A percentile compares a stretch with the other conserved stretches of the same genome.
These are phyloP conservation scores for Nothophoma quercina DNA, from an alignment of 2,329 filamentous ascomycete species.

Conservation along the genomic window DNA sequence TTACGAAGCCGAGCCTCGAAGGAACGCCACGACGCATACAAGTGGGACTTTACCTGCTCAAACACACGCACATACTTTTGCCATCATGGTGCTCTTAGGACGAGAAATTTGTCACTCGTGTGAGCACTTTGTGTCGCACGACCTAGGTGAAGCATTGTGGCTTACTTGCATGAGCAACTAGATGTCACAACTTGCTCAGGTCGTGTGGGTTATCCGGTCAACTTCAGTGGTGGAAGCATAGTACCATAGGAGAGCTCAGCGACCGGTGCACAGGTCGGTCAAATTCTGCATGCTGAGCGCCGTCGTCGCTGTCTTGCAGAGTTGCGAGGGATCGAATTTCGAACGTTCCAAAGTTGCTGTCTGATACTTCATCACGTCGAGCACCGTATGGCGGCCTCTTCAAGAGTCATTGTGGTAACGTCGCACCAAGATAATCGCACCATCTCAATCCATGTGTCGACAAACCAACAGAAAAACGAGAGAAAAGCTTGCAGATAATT, in stretches of 20 bases:
- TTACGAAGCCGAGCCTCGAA: not conserved
- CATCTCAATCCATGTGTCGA: too few species aligned
- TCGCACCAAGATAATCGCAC: too few species aligned
- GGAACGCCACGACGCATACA: not conserved
- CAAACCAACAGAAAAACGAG: too few species aligned
- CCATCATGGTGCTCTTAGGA: not conserved
- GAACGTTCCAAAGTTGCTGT: too few species aligned
- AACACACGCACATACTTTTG: conserved; percentile 1
- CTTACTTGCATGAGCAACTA: not conserved
- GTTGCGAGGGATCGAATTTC: too few species aligned
- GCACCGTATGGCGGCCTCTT: too few species aligned
- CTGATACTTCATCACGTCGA: too few species aligned
- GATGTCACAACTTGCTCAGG: not conserved
- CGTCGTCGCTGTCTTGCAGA: not conserved
- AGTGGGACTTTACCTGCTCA: conserved; percentile 10
- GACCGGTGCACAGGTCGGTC: too few species aligned
- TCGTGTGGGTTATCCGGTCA: not conserved
- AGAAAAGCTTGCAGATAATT: too few species aligned
- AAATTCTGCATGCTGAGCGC: not conserved
- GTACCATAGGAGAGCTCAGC: not conserved
- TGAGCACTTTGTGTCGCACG: not conserved
- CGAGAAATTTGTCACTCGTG: not conserved
- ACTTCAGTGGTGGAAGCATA: not conserved
- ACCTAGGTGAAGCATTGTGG: not conserved
- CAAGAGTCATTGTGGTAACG: too few species aligned